Evolutionary conservation across 352 stramenopile species (phyloP).

Genomic region (Peronospora belbahrii): DNA sequence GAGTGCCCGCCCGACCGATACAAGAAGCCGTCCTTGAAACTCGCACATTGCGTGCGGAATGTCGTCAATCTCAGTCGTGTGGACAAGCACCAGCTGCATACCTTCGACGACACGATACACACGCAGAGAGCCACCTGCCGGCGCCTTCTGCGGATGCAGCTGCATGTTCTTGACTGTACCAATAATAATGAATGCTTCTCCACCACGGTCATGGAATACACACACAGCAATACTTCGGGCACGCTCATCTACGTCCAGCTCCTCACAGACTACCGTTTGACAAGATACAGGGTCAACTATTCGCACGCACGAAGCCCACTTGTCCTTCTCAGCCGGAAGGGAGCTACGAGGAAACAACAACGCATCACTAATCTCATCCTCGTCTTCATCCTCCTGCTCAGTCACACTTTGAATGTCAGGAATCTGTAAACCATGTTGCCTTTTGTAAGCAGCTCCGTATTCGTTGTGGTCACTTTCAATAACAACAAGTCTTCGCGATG

Average conservation of each 20-base stretch:
- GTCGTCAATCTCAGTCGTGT: constrained; percentile 95
- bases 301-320: constrained; percentile 97
- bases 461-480: constrained; percentile 98
- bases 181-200: constrained; percentile 96
- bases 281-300: constrained; percentile 92
- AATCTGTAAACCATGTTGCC: constrained; percentile 55
- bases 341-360: constrained; percentile 56
- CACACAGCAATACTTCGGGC: constrained; percentile 90
- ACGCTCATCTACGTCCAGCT: constrained; percentile 91
- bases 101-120: constrained; percentile 93
- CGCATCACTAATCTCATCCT: constrained; percentile 78
- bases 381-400: constrained; percentile 70
- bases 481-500: constrained; percentile 87
- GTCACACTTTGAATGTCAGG: constrained; percentile 39
- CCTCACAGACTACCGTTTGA: constrained; percentile 83
- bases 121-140: constrained; percentile 68
- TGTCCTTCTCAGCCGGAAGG: constrained; percentile 49
- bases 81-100: constrained; percentile 91
- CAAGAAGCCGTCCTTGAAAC: constrained; percentile 95
- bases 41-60: constrained; percentile 95
- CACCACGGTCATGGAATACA: constrained; percentile 92
- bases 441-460: constrained; percentile 89
- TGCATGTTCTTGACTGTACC: constrained; percentile 94
- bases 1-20: constrained; percentile 92
- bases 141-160: constrained; percentile 82